Conservation (phyloP, 352 stramenopile genomes). For the Pythium aristosporum region DNA sequence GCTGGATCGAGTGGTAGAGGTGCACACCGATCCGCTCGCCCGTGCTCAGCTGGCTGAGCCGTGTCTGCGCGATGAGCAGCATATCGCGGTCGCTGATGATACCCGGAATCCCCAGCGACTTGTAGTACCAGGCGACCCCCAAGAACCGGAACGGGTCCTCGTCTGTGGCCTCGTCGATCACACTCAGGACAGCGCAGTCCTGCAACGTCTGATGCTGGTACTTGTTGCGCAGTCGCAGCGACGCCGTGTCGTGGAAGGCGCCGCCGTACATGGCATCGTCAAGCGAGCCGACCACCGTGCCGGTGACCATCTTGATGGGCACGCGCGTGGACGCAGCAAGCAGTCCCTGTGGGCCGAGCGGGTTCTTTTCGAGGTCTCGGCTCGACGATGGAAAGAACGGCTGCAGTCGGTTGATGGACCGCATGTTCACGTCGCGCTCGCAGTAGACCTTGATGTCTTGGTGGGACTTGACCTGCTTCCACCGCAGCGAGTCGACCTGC, state of each 20-base stretch:
- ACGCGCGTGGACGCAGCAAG: slow-evolving; percentile 36
- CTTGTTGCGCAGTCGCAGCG: slow-evolving; percentile 37
- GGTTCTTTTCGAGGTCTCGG: slow-evolving; percentile 4
- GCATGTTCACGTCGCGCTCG: slow-evolving; percentile 31
- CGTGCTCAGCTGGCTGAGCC: slow-evolving; percentile 36
- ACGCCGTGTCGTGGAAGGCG: slow-evolving; percentile 43
- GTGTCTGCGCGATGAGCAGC: slow-evolving; percentile 33
- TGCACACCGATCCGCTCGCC: slow-evolving; percentile 60
- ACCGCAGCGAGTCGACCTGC: slow-evolving; percentile 36
- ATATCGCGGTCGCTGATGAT: slow-evolving; percentile 47
- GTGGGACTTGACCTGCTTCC: slow-evolving; percentile 43
- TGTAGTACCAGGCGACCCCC: slow-evolving; percentile 44
- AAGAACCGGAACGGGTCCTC: slow-evolving; percentile 59
- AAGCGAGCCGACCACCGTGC: slow-evolving; percentile 43
- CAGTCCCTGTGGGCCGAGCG: slow-evolving; percentile 31
- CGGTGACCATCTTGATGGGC: slow-evolving; percentile 35
- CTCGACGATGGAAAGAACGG: slow-evolving; percentile 26
- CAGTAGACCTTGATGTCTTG: slow-evolving; percentile 43
- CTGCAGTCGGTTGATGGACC: slow-evolving; percentile 26
- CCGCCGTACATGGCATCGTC: slow-evolving; percentile 59
- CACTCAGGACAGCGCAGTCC: slow-evolving; percentile 44
- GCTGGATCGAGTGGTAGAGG: slow-evolving; percentile 52
- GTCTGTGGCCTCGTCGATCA: slow-evolving; percentile 40
- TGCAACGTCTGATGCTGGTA: slow-evolving; percentile 44
- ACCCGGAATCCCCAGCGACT: slow-evolving; percentile 23